Base-by-base conservation (phyloP, 2,329 filamentous ascomycete species). In the Akanthomyces dipterigenus region DNA sequence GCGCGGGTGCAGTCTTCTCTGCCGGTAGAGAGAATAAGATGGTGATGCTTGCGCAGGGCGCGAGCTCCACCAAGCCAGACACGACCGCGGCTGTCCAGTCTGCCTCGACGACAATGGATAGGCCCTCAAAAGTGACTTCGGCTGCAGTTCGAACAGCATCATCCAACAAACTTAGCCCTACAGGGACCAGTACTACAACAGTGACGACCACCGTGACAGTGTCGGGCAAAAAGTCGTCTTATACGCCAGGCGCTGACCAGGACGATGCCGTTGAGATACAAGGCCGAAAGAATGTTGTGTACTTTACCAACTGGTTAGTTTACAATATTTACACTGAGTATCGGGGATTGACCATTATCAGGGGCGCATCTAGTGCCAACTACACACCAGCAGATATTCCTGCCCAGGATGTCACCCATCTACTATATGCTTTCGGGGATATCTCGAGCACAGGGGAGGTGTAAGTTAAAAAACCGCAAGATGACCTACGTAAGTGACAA, bases 341-440 rank as follows among this genome's bases (percentile, higher is more conserved):
- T 28, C 5, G 8, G 5, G 18, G 12, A 28, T 49, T 64, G 34
- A 67, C 60, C 68, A 2, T 86, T 62, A 2, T 68, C 79, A 75
- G 74, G 73, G 70, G 70, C 45, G 89, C 91, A 55, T 95, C 96
- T 69, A 86, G 77, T 26, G 82, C 90, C 60, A 84, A 89, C 64
- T 91, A 88, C 69, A 82, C 88, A 51, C 89, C 89, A 0, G 81
- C 88, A 65, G 80, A 89, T 64, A 77, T 96, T 8, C 87, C 87
- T 0, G 84, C 80, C 0, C 80, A 85, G 6, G 81, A 88, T 56
- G 77, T 95, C 38, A 93, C 89, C 0, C 90, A 93, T 67, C 76
- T 95, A 1, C 79, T 93, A 9, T 93, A 82, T 62, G 76, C 80
- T 0, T 83, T 84, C 65, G 77, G 76, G 24, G 74, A 80, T 45